Base-by-base conservation (phyloP, 768 basidiomycete genomes). In the Kwoniella sp. region DNA sequence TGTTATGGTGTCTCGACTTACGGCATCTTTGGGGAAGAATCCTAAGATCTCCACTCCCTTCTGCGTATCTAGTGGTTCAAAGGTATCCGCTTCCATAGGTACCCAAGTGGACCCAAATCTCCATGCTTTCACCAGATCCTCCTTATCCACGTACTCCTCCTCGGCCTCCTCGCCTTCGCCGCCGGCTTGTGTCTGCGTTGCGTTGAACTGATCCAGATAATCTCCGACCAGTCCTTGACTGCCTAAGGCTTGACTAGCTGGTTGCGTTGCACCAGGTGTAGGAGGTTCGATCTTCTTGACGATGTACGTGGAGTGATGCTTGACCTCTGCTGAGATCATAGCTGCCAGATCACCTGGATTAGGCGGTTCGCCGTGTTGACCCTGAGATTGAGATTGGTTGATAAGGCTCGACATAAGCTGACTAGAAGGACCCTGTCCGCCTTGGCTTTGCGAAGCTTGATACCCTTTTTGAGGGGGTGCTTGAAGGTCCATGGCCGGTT, bases 21-120 rank as follows among this genome's bases (percentile, higher is more conserved):
- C 92, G 66, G 88, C 87, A 58, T 84, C 84, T 25, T 75, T 77
- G 3, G 82, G 84, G 78, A 96, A 89, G 82, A 97, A 96, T 0
- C 88, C 89, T 70, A 89, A 86, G 47, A 98, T 86, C 55, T 95
- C 91, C 51, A 98, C 88, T 0, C 95, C 95, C 71, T 88, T 88
- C 73, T 82, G 84, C 0, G 92, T 90, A n/a, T 82, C 80, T 40
- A 96, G 81, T 65, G 82, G 85, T 29, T 86, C 85, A 70, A 92
- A 95, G 57, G 88, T 87, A n/a, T 87, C 90, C 55, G 91, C 90
- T 1, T 90, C 89, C 79, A 88, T 88, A 0, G 91, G 91, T 2
- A 86, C 89, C 79, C 91, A 93, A 0, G 90, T 77, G 24, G 71
- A 78, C 4, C 80, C 80, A 58, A 80, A 80, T 40, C 74, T 68